Percentiles rank a stretch among this genome's conserved stretches.
These are phyloP conservation scores for Coemansia sp. DNA, from an alignment of 192 early-diverging fungal genomes.

Conservation along the genomic window DNA sequence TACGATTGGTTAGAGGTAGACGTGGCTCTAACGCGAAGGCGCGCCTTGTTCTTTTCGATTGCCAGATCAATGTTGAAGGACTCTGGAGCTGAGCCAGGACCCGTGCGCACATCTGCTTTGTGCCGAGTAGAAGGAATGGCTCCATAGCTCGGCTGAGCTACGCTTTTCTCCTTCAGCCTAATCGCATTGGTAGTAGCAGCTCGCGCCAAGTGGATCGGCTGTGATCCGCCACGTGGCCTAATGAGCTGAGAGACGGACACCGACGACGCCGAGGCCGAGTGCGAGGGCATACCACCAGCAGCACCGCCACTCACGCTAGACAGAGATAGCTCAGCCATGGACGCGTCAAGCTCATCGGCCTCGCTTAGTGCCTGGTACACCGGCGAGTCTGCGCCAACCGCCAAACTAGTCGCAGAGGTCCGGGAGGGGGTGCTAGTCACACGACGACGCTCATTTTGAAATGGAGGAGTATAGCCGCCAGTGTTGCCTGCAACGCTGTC, in stretches of 20 bases:
- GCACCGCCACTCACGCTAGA: conserved; percentile 7
- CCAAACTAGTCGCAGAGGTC: neutral
- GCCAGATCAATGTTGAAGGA: conserved; percentile 30
- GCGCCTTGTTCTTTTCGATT: conserved; percentile 19
- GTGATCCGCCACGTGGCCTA: conserved; percentile 47
- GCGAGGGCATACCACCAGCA: conserved; percentile 1
- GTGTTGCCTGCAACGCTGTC: neutral
- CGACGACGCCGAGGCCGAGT: conserved; percentile 5
- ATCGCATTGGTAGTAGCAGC: conserved; percentile 53
- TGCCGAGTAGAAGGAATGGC: neutral
- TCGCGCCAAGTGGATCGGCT: conserved; percentile 42
- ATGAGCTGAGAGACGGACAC: conserved; percentile 11
- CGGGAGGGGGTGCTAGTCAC: conserved; percentile 1
- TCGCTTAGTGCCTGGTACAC: neutral
- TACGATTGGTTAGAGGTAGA: conserved; percentile 35
- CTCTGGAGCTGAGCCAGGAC: conserved; percentile 46
- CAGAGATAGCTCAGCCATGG: conserved; percentile 1
- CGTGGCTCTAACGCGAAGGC: conserved; percentile 32
- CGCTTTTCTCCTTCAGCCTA: conserved; percentile 37
- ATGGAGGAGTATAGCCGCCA: neutral
- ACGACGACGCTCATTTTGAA: neutral
- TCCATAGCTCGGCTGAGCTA: neutral
- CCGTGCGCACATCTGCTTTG: neutral
- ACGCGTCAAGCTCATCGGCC: neutral
- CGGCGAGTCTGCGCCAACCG: neutral